These are phyloP conservation scores for Dissophora ornata DNA, from an alignment of 192 early-diverging fungal genomes.

Conservation along the genomic window DNA sequence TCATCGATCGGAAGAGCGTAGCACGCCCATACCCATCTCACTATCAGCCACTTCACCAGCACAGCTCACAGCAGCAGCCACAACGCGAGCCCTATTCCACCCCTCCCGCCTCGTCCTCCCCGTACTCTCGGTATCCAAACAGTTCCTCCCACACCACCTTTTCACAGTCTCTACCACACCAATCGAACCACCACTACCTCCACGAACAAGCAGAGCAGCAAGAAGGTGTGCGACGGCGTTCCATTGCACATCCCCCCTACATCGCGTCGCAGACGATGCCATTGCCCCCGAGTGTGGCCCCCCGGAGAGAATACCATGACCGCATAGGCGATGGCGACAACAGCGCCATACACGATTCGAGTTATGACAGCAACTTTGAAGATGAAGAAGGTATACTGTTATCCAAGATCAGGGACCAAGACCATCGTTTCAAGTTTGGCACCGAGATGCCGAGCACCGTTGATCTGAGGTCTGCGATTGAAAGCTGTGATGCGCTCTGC, in stretches of 20 bases:
- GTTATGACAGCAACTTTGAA: constrained; percentile 17
- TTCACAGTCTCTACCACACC: not conserved
- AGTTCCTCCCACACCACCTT: too few species aligned
- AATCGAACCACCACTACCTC: not conserved
- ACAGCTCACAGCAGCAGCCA: not conserved
- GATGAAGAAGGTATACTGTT: not conserved
- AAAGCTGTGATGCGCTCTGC: constrained; percentile 39
- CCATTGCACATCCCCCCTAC: too few species aligned
- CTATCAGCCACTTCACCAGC: not conserved
- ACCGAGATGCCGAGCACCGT: constrained; percentile 42
- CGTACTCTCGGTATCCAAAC: not conserved
- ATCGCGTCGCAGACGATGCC: not conserved
- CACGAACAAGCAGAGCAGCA: not conserved
- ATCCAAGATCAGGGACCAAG: not conserved
- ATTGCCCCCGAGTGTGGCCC: not conserved
- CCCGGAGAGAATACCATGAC: not conserved
- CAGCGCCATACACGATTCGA: constrained; percentile 9
- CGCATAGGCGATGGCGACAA: not conserved
- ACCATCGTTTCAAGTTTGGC: constrained; percentile 36
- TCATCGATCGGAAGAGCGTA: too few species aligned
- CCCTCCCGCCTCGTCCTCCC: not conserved
- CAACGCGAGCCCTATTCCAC: not conserved
- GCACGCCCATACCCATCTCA: not conserved
- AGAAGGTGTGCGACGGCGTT: not conserved
- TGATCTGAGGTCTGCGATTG: constrained; percentile 37